Percentiles rank a stretch among this genome's conserved stretches.
Conservation (phyloP, 2,329 filamentous ascomycete species). For the Trichoderma sp. region DNA sequence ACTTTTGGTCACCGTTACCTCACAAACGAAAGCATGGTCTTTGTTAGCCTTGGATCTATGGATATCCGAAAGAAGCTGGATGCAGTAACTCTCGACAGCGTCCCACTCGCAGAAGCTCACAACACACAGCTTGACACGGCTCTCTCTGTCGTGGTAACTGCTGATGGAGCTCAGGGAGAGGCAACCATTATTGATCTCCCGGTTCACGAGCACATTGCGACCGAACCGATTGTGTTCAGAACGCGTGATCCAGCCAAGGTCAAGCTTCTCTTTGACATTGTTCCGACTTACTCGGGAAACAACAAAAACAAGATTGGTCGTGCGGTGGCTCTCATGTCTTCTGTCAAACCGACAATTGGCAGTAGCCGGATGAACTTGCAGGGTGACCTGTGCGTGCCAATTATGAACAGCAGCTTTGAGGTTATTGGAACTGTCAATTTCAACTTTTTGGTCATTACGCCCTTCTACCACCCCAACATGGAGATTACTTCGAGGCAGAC, state of each 20-base stretch:
- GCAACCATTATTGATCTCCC: conserved; percentile 89
- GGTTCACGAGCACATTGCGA: conserved; percentile 90
- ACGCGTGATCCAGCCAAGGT: conserved; percentile 78
- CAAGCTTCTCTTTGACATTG: conserved; percentile 89
- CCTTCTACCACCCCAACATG: conserved; percentile 93
- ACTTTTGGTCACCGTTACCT: conserved; percentile 96
- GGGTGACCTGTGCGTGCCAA: conserved; percentile 89
- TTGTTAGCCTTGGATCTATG: conserved; percentile 94
- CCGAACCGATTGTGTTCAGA: conserved; percentile 90
- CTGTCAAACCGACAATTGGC: conserved; percentile 80
- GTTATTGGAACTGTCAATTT: conserved; percentile 96
- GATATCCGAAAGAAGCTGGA: conserved; percentile 82
- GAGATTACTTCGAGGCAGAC: conserved; percentile 87
- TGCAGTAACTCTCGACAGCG: conserved; percentile 83
- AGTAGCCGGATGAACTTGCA: conserved; percentile 88
- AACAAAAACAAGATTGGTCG: conserved; percentile 88
- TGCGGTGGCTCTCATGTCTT: conserved; percentile 84
- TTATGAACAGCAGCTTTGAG: conserved; percentile 81
- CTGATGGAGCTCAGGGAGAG: conserved; percentile 82
- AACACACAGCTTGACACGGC: conserved; percentile 93
- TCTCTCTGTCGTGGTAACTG: conserved; percentile 86
- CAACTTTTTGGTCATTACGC: conserved; percentile 93
- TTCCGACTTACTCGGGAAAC: conserved; percentile 91
- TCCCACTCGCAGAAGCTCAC: conserved; percentile 85
- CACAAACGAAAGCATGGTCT: conserved; percentile 82